Evolutionary conservation across 768 basidiomycete species (phyloP), one percentile per base, ranked within the genome.

Genomic region (Cantharellus cinnabarinus): DNA sequence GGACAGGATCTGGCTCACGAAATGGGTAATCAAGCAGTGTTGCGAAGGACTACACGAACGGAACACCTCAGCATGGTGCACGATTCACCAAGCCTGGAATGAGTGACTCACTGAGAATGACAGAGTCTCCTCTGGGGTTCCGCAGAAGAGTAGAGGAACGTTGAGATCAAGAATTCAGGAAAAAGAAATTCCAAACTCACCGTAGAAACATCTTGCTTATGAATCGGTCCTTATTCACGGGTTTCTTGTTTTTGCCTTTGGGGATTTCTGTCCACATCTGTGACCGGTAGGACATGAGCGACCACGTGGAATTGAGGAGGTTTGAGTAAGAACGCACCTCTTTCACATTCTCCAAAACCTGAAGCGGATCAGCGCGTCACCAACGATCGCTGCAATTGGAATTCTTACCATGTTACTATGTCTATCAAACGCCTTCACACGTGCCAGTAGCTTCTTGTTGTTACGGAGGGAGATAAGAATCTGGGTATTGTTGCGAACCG

Each of bases 221-320:
- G 75, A 98, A 99, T 54, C 95, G 79, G 72, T 98, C 95, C 73
- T 98, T 98, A 76, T 98, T 98, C 59, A 98, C 83, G 4, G 95
- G 89, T 68, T 97, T 98, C 75, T 95, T 97, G 68, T 90, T 90
- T 74, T 98, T 98, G 44, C 90, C 91, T 71, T 97, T 98, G 20
- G 95, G 95, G 53, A 83, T 71, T 70, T 99, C 95, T 29, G 93
- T 97, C 95, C 95, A 98, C 94, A 98, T 98, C 90, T 99, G 62
- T 41, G 61, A 56, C 63, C 29, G 35, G 39, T 5, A n/a, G 7
- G 44, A 29, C 41, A 48, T 41, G 35, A 50, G 62, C 63, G 38
- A 63, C 38, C 2, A 53, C 29, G 44, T 10, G 14, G n/a, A 54
- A 42, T 5, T 41, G 51, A 1, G 52, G 14, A 54, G 7, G 41